Evolutionary conservation across 2,329 filamentous ascomycete species (phyloP).

Genomic region (Talaromyces sp.): DNA sequence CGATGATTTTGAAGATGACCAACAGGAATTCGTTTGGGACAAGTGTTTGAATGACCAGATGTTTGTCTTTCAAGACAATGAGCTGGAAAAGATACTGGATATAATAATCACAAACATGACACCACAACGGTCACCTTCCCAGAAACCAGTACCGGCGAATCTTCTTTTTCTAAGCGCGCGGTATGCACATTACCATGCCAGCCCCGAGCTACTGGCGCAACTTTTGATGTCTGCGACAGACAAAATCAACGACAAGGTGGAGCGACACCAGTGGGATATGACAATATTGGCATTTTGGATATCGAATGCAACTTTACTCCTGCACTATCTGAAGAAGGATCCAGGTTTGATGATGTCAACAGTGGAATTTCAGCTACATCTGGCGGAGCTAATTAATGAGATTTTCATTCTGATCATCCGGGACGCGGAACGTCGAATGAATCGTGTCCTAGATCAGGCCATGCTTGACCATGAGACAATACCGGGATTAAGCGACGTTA

Average conservation of each 20-base stretch:
- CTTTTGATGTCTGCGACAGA: constrained; percentile 85
- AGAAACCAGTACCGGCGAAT: constrained; percentile 96
- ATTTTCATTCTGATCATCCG: constrained; percentile 97
- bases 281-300: constrained; percentile 99
- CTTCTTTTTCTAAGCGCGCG: constrained; percentile 92
- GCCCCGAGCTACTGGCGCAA: constrained; percentile 73
- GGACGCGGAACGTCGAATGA: constrained; percentile 90
- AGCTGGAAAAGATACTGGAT: constrained; percentile 85
- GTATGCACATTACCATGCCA: constrained; percentile 96
- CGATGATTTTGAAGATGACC: constrained; percentile 82
- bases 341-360: constrained; percentile 75
- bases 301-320: constrained; percentile 89
- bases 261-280: constrained; percentile 97
- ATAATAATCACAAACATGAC: constrained; percentile 98
- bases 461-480: constrained; percentile 99
- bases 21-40: constrained; percentile 94
- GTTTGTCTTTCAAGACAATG: constrained; percentile 97
- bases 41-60: constrained; percentile 95
- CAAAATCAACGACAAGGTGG: constrained; percentile 96
- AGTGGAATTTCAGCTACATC: constrained; percentile 83
- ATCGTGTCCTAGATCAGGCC: constrained; percentile 87
- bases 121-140: constrained; percentile 88
- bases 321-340: constrained; percentile 97
- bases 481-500: constrained; percentile 91
- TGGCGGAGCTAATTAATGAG: constrained; percentile 93